phyloP scores from a whole-genome alignment of 2,329 filamentous ascomycete genomes.

The Fusarium floridanum region DNA sequence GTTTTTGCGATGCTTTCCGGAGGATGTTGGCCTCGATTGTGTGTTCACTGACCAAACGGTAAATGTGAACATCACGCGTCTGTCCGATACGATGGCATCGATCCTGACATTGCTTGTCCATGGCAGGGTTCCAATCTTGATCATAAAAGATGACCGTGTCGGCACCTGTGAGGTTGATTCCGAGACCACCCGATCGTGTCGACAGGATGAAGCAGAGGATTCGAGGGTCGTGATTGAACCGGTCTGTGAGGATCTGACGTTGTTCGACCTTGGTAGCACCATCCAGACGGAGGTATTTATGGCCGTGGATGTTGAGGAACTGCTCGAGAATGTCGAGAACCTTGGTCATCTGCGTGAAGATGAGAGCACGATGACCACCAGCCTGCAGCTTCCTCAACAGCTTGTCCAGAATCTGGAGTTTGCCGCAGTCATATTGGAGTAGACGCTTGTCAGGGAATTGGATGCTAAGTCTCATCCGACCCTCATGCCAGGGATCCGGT shows the following conservation, averaged over 20 bases:
- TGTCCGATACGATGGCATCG: conserved; percentile 97
- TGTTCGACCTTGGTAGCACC: conserved; percentile 97
- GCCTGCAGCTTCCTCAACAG: conserved; percentile 88
- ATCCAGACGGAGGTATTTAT: conserved; percentile 95
- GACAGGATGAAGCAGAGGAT: conserved; percentile 97
- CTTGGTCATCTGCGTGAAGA: conserved; percentile 99
- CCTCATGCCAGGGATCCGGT: conserved; percentile 90
- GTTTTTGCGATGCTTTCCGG: conserved; percentile 96
- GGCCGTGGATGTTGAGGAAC: conserved; percentile 97
- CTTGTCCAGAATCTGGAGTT: conserved; percentile 89
- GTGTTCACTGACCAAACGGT: conserved; percentile 90
- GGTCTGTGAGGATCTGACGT: conserved; percentile 92
- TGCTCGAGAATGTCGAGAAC: conserved; percentile 97
- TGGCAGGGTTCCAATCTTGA: conserved; percentile 98
- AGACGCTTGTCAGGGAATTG: conserved; percentile 97
- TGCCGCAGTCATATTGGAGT: conserved; percentile 98
- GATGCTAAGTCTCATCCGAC: conserved; percentile 91
- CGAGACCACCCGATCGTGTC: conserved; percentile 91
- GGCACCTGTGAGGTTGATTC: conserved; percentile 95
- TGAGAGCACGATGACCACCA: conserved; percentile 91
- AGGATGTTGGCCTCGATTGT: conserved; percentile 99
- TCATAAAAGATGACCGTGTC: conserved; percentile 99
- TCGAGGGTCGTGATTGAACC: conserved; percentile 94
- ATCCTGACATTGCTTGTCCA: conserved; percentile 99
- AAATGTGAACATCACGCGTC: conserved; percentile 97